A percentile compares a stretch with the other conserved stretches of the same genome.
Conservation (phyloP, 1,139 yeast species). For the Starmera stellimalicola region DNA sequence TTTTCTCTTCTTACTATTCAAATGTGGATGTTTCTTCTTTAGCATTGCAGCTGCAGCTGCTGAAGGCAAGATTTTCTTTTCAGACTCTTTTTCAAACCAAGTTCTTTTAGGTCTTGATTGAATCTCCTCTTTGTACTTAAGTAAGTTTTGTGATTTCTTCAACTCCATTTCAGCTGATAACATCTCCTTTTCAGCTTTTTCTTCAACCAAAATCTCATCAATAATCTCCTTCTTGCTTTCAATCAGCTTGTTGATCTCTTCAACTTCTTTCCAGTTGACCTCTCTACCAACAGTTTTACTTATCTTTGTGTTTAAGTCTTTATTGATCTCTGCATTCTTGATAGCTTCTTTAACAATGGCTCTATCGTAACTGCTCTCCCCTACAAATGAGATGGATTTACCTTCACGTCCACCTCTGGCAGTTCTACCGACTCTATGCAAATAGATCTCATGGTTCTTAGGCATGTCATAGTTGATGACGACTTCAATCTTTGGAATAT, state of each 20-base stretch:
- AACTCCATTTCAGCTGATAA: slow-evolving; percentile 87
- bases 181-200: slow-evolving; percentile 78
- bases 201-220: slow-evolving; percentile 78
- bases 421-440: slow-evolving; percentile 98
- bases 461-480: slow-evolving; percentile 97
- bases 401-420: slow-evolving; percentile 99
- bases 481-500: slow-evolving; percentile 93
- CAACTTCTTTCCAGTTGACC: slow-evolving; percentile 81
- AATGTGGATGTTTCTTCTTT: slow-evolving; percentile 35
- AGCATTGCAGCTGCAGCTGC: slow-evolving; percentile 16
- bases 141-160: slow-evolving; percentile 72
- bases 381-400: slow-evolving; percentile 84
- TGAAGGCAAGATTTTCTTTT: slow-evolving; percentile 38
- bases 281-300: slow-evolving; percentile 71
- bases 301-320: slow-evolving; percentile 17
- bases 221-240: slow-evolving; percentile 50
- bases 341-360: slow-evolving; percentile 82
- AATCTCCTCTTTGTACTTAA: slow-evolving; percentile 76
- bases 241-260: slow-evolving; percentile 50
- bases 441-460: slow-evolving; percentile 75
- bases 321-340: slow-evolving; percentile 42
- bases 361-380: slow-evolving; percentile 80
- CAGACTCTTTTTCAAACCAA: slow-evolving; percentile 83
- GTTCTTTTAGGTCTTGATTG: slow-evolving; percentile 89
- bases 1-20: slow-evolving; percentile 51